These are phyloP conservation scores for Solanum chiquidenum DNA, from an alignment of 257 asterid species.

Conservation along the genomic window DNA sequence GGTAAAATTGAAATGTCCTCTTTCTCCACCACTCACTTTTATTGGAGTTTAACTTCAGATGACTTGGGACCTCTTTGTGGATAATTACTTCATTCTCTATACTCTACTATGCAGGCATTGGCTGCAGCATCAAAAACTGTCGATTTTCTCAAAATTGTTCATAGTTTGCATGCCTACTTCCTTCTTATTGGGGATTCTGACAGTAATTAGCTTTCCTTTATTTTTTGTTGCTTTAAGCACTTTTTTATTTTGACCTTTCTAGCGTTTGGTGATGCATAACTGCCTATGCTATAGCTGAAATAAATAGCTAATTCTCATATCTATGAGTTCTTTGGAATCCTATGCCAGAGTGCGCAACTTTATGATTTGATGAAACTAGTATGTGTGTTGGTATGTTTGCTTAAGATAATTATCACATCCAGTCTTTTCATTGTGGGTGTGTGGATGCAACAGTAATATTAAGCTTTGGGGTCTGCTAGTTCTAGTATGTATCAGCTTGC, in stretches of 20 bases:
- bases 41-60: background rate
- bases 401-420: background rate
- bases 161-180: conserved; percentile 90
- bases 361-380: background rate
- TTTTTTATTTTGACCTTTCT: background rate
- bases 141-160: conserved; percentile 82
- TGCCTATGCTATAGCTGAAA: background rate
- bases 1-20: conserved; percentile 31
- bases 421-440: background rate
- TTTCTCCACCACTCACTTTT: background rate
- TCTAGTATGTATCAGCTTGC: background rate
- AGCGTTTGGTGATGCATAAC: background rate
- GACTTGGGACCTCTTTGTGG: conserved; percentile 1
- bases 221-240: background rate
- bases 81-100: background rate
- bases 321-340: background rate
- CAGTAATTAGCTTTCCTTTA: conserved; percentile 31
- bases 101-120: conserved; percentile 62
- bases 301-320: background rate
- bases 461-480: background rate
- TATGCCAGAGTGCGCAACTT: background rate
- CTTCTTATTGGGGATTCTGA: conserved; percentile 76
- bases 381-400: background rate
- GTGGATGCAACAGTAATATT: background rate
- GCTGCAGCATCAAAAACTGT: conserved; percentile 98